Base-by-base conservation (phyloP, 192 early-diverging fungal species). In the Spizellomyces punctatus region DNA sequence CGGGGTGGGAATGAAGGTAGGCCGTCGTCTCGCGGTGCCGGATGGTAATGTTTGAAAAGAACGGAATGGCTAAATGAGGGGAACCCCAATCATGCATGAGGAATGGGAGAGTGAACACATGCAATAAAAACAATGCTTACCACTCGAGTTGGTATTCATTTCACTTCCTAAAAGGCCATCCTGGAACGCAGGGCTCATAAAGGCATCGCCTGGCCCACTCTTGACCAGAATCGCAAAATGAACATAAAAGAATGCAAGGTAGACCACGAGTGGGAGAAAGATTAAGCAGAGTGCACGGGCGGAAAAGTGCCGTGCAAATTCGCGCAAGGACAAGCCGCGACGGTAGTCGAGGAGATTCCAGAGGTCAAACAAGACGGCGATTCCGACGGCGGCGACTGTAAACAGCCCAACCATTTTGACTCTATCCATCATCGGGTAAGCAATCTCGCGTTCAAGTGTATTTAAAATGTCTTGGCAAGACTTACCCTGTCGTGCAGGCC, bases 351-450 rank as follows among this genome's bases (percentile, higher is more conserved):
- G 80, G 57, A 98, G 82, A n/a, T 88, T 79, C 95, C 96, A 98
- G 41, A 99, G 85, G 66, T 99, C 97, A 63, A 85, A 80, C 7
- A 99, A 48, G 1, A 92, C 91, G 6, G 93, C 93, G 41, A 89
- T 76, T 22, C 97, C 97, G 61, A 99, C 83, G 5, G 94, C 86
- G 6, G 81, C 82, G 22, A 99, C 86, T 6, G 93, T 90, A 65
- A 99, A 89, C 22, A 98, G 76, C 6, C 97, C 97, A 1, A 99
- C 96, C 90, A 99, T 91, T 75, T 99, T 99, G 74, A 97, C 92
- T 63, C 95, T 87, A 56, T 22, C 43, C 5, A 60, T 27, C 42
- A 44, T 42, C 27, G 58, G 45, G 16, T 41, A 36, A 36, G 27
- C n/a, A n/a, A 36, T 0, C 1, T 36, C 27, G 27, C 3, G 27